Conservation (phyloP, 345 rosid species). For the Populus pruinosa region DNA sequence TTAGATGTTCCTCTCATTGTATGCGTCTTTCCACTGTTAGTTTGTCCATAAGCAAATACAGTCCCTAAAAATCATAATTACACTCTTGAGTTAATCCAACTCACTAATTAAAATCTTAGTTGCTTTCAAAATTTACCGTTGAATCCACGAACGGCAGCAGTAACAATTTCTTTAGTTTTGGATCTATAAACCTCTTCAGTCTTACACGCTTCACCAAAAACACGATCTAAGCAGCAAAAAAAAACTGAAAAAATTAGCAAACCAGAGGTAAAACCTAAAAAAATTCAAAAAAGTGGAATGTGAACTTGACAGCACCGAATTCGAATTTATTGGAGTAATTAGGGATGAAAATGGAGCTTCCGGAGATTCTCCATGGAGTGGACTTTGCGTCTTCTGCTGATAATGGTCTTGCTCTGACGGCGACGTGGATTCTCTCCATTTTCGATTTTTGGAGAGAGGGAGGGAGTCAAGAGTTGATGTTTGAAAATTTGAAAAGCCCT, state of each 20-base stretch:
- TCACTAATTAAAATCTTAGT: background rate
- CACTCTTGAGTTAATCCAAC: background rate
- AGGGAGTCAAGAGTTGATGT: background rate
- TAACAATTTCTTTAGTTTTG: conserved; percentile 69
- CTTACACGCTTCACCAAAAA: conserved; percentile 63
- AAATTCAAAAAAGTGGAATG: background rate
- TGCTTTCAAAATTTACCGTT: conserved; percentile 48
- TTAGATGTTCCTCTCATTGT: conserved; percentile 81
- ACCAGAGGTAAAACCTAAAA: background rate
- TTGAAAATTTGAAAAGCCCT: background rate
- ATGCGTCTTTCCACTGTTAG: conserved; percentile 93
- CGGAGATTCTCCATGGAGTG: conserved; percentile 80
- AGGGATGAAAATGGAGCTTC: conserved; percentile 59
- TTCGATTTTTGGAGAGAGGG: background rate
- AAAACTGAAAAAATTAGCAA: background rate
- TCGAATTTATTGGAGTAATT: conserved; percentile 58
- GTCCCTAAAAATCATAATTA: conserved; percentile 47
- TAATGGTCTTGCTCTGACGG: conserved; percentile 77
- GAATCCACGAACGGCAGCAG: conserved; percentile 86
- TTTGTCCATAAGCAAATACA: conserved; percentile 95
- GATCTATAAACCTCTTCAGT: conserved; percentile 65
- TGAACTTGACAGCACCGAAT: conserved; percentile 43
- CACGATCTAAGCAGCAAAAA: conserved; percentile 39
- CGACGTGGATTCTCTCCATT: conserved; percentile 89
- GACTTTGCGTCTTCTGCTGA: conserved; percentile 67